Conservation (phyloP, 768 basidiomycete genomes). For the Megacollybia marginata region DNA sequence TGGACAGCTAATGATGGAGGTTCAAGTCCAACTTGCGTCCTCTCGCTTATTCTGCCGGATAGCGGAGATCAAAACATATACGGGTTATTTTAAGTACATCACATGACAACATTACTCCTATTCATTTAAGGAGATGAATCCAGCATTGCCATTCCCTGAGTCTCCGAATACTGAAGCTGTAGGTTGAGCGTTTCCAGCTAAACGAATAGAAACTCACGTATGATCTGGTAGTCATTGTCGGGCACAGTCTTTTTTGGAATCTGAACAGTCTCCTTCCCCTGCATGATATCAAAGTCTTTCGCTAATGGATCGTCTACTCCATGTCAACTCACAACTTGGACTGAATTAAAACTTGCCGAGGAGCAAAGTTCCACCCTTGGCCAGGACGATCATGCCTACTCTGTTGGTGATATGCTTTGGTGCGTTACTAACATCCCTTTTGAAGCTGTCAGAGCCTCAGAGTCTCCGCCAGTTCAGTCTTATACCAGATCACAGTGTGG, state of each 20-base stretch:
- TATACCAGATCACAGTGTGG: constrained; percentile 23
- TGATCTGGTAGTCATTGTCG: constrained; percentile 3
- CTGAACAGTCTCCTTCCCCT: constrained; percentile 2
- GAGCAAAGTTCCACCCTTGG: neutral
- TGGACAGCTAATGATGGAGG: too few species aligned
- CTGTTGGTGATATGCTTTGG: constrained; percentile 17
- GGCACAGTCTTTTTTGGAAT: constrained; percentile 3
- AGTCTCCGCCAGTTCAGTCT: too few species aligned
- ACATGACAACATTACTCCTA: too few species aligned
- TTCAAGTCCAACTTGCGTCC: too few species aligned
- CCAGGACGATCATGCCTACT: constrained; percentile 12
- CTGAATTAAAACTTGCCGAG: too few species aligned
- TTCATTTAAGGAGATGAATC: neutral
- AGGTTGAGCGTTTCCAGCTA: neutral
- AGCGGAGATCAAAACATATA: too few species aligned
- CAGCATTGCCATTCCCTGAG: neutral
- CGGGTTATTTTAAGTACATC: too few species aligned
- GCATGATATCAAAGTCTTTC: constrained; percentile 6
- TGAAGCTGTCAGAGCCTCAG: neutral
- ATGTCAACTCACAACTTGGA: neutral
- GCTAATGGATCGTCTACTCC: constrained; percentile 13
- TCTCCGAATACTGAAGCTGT: neutral
- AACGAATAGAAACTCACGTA: neutral
- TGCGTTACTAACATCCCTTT: constrained; percentile 12
- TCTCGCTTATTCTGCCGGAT: too few species aligned